These are phyloP conservation scores for Pseudisothecium myosuroides DNA, from an alignment of 225 moss, liverwort and hornwort genomes.

Conservation along the genomic window DNA sequence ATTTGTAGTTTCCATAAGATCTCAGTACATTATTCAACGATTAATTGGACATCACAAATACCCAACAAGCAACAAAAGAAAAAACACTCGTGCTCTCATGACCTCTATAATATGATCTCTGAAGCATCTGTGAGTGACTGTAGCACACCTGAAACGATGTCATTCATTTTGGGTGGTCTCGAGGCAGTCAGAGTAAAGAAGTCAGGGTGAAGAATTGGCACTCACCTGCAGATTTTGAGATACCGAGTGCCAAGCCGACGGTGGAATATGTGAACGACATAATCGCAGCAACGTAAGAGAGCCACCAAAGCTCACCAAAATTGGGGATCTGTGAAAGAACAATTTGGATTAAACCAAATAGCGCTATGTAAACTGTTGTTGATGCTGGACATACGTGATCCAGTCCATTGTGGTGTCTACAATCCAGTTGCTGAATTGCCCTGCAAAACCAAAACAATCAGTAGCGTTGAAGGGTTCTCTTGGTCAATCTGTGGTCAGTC, in stretches of 20 bases:
- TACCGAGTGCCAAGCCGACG: slow-evolving; percentile 64
- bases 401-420: slow-evolving; percentile 3
- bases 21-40: background rate
- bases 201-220: background rate
- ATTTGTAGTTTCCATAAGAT: background rate
- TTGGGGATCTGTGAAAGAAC: slow-evolving; percentile 69
- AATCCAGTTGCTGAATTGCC: slow-evolving; percentile 54
- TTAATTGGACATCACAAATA: background rate
- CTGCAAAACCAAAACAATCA: slow-evolving; percentile 8
- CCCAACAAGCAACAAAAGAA: background rate
- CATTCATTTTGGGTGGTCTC: background rate
- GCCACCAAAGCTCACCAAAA: slow-evolving; percentile 79
- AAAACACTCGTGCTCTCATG: background rate
- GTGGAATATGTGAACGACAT: slow-evolving; percentile 77
- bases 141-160: background rate
- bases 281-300: slow-evolving; percentile 58
- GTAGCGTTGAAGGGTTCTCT: too few relatives aligned
- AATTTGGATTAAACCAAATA: slow-evolving; percentile 56
- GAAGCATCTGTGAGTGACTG: background rate
- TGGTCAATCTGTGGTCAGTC: background rate
- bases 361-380: slow-evolving; percentile 46
- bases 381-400: slow-evolving; percentile 14
- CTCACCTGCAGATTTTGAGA: slow-evolving; percentile 37
- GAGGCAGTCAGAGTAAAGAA: background rate
- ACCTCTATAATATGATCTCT: background rate